A percentile compares a stretch with the other conserved stretches of the same genome.
phyloP scores from a whole-genome alignment of 2,329 filamentous ascomycete species.

The Fusarium sp. region DNA sequence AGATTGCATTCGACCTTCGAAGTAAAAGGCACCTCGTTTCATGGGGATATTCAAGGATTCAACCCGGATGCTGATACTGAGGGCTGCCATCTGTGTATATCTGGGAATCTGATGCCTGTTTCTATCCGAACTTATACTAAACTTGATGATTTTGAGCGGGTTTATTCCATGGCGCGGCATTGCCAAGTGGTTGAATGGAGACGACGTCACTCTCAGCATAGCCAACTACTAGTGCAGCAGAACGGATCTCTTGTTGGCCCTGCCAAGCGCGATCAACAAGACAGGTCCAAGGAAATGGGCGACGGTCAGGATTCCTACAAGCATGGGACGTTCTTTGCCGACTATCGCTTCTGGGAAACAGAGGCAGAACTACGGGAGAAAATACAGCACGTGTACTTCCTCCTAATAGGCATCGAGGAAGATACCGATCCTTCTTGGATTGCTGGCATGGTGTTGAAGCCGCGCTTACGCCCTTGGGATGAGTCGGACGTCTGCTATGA shows the following conservation, averaged over 20 bases:
- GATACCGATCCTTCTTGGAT: background rate
- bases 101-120: background rate
- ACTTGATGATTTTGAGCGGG: background rate
- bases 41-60: background rate
- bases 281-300: background rate
- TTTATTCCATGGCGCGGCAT: background rate
- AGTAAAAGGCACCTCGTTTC: background rate
- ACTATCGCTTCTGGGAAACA: background rate
- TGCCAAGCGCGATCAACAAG: background rate
- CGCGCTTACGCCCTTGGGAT: background rate
- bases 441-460: background rate
- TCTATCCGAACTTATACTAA: background rate
- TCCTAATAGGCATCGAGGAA: background rate
- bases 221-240: background rate
- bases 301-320: background rate
- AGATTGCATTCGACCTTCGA: background rate
- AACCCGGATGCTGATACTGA: background rate
- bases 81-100: background rate
- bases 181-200: background rate
- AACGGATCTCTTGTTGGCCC: background rate
- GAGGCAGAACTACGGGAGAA: background rate
- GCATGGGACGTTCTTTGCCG: background rate
- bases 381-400: background rate
- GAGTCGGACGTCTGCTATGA: background rate
- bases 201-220: background rate